Base-by-base conservation (phyloP, 78 protist genomes). In the Tieghemostelium lacteum region DNA sequence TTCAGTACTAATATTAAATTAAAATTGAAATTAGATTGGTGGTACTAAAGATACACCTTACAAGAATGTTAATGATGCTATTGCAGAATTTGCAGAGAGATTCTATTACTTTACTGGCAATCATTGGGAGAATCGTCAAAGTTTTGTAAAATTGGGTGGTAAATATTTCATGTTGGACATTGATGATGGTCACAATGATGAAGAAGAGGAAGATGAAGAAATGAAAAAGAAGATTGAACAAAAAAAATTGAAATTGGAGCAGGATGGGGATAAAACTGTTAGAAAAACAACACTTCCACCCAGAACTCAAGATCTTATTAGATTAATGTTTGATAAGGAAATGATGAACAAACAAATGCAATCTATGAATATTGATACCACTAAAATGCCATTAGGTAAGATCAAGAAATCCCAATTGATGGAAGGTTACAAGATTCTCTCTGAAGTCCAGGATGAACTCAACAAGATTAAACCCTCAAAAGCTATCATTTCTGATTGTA, bases 381-480 rank as follows among this genome's bases (percentile, higher is more conserved):
- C 78, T 33, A 89, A 93, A 74, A 93, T 95, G 97, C 97, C 97
- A 61, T 39, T 95, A 0, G 97, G 97, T 55, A 95, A 93, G 73
- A 92, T 95, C 42, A 75, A 77, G 31, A 95, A 95, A 70, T 54
- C 49, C 34, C 97, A 95, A 52, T 83, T 95, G 52, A 88, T 88
- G 76, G 17, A 60, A 17, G 97, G 93, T 24, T 95, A 85, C 55
- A 70, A 64, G n/a, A 36, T 85, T 3, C 37, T 95, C 24, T 39
- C 87, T 29, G 76, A 85, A 26, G 63, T 95, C 16, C 92, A 92
- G 61, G 57, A 49, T 33, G 73, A 67, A 20, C 7, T 93, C 22
- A 85, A 26, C 5, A 4, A 24, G 3, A 58, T 14, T 19, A 36
- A 34, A 61, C 42, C 65, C 40, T 28, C 66, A 8, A 61, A 49